Evolutionary conservation across 768 basidiomycete species (phyloP).

Genomic region (Boletus sp.): DNA sequence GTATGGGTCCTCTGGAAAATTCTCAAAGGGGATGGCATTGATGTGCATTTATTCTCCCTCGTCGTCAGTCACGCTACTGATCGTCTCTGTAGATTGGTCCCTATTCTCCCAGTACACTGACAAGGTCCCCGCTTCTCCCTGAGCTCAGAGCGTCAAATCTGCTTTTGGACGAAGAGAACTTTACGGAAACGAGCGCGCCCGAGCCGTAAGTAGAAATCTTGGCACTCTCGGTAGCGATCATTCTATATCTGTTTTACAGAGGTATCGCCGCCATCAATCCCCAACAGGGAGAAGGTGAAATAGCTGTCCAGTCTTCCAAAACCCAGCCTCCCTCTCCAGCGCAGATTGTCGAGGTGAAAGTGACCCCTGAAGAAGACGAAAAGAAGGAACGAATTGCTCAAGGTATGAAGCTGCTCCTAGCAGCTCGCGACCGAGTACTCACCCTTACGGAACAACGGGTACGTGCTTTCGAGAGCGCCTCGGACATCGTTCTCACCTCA

Average conservation of each 20-base stretch:
- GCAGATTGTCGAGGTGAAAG: conserved; percentile 10
- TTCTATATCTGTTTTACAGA: conserved; percentile 22
- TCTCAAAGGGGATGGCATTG: conserved; percentile 75
- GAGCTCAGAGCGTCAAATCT: conserved; percentile 72
- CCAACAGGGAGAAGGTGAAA: conserved; percentile 6
- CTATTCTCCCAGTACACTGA: conserved; percentile 72
- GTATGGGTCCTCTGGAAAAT: conserved; percentile 90
- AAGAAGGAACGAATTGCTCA: conserved; percentile 56
- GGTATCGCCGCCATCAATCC: conserved; percentile 6
- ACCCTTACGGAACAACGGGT: conserved; percentile 76
- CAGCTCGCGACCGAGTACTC: conserved; percentile 68
- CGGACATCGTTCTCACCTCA: background rate
- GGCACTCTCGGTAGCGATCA: background rate
- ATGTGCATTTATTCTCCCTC: conserved; percentile 41
- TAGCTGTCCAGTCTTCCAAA: conserved; percentile 1
- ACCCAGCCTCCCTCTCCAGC: background rate
- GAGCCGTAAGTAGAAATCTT: conserved; percentile 40
- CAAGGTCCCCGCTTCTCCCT: conserved; percentile 70
- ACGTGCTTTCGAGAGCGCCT: background rate
- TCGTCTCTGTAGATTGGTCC: conserved; percentile 62
- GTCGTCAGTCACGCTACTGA: conserved; percentile 2
- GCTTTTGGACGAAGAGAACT: conserved; percentile 61
- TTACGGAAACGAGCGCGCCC: conserved; percentile 41
- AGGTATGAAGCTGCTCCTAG: conserved; percentile 64
- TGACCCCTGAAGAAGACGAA: conserved; percentile 51